Conservation (phyloP, 2,329 filamentous ascomycete genomes). For the Fusarium napiforme region DNA sequence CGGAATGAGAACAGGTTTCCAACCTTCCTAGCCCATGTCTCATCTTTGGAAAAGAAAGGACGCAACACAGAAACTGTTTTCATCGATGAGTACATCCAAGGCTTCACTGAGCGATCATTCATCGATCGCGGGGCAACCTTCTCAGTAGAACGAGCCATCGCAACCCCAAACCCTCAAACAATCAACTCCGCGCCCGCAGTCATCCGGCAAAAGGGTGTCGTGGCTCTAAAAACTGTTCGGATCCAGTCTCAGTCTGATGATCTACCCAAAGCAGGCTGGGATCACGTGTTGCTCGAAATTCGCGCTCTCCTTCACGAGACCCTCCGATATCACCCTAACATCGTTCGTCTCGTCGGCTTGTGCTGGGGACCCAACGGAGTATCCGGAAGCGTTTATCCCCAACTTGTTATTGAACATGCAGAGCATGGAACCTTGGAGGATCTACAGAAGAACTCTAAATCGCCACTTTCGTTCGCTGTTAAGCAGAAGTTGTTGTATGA, state of each 20-base stretch:
- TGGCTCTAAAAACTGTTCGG: neutral
- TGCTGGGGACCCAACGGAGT: neutral
- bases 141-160: neutral
- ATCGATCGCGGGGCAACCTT: neutral
- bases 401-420: neutral
- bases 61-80: neutral
- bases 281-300: constrained; percentile 2
- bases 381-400: neutral
- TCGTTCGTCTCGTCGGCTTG: neutral
- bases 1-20: neutral
- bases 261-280: constrained; percentile 2
- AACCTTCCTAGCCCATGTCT: neutral
- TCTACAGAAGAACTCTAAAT: neutral
- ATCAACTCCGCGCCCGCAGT: neutral
- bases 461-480: neutral
- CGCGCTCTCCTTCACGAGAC: neutral
- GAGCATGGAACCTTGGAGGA: neutral
- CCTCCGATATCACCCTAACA: neutral
- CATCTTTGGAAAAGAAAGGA: neutral
- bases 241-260: neutral
- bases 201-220: neutral
- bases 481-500: neutral
- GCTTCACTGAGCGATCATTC: neutral
- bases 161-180: neutral
- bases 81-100: neutral